Evolutionary conservation across 2,329 filamentous ascomycete species (phyloP).

Genomic region (Botrytis medusae): DNA sequence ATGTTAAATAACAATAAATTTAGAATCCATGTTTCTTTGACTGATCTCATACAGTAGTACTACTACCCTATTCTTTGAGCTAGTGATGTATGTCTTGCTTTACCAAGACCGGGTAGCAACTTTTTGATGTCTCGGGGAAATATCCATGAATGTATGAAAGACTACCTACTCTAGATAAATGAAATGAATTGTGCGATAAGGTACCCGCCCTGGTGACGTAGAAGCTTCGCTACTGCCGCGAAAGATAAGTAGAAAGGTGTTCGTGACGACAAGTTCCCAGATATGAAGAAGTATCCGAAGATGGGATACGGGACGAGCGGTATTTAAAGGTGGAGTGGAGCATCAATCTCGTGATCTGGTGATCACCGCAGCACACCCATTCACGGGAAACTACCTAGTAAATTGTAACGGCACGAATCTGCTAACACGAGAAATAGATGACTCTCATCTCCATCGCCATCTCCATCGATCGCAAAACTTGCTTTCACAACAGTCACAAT

Average conservation of each 20-base stretch:
- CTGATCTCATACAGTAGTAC: neutral
- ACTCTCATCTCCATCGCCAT: neutral
- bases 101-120: slow-evolving; percentile 13
- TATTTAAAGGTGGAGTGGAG: slow-evolving; percentile 12
- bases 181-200: slow-evolving; percentile 3
- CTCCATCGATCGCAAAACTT: slow-evolving; percentile 13
- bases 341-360: slow-evolving; percentile 16
- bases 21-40: neutral
- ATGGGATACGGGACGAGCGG: slow-evolving; percentile 2
- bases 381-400: neutral
- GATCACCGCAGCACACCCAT: slow-evolving; percentile 14
- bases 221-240: neutral
- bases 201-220: neutral
- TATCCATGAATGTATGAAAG: slow-evolving; percentile 3
- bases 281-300: slow-evolving; percentile 4
- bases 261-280: neutral
- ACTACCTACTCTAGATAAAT: neutral
- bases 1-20: neutral
- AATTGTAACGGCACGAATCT: neutral
- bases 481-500: slow-evolving; percentile 12
- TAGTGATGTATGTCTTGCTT: slow-evolving; percentile 15
- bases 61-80: neutral
- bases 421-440: slow-evolving; percentile 8
- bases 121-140: slow-evolving; percentile 13
- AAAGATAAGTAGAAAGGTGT: slow-evolving; percentile 8